phyloP scores from a whole-genome alignment of 2,329 filamentous ascomycete species.

The Sclerotinia trifoliorum region DNA sequence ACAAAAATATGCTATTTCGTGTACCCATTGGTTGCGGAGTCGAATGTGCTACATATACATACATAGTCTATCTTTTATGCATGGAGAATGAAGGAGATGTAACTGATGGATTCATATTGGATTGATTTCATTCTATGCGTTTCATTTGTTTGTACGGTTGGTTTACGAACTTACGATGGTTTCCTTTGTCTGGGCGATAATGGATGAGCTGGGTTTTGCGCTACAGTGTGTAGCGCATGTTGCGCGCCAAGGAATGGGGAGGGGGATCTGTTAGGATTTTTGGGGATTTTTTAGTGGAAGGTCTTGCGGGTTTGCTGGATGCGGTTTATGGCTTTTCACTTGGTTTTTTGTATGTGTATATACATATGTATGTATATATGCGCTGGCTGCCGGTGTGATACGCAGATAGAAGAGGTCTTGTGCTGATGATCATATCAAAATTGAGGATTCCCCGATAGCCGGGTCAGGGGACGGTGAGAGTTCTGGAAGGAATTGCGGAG shows the following conservation, averaged over 20 bases:
- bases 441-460: background rate
- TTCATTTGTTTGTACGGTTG: background rate
- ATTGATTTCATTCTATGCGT: background rate
- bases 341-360: background rate
- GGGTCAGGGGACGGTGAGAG: background rate
- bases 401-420: background rate
- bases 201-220: background rate
- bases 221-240: constrained; percentile 1
- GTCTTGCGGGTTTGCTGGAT: background rate
- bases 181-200: background rate
- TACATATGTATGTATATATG: constrained; percentile 12
- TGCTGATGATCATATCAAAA: background rate
- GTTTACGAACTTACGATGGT: too few species aligned
- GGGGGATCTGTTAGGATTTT: background rate
- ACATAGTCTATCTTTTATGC: background rate
- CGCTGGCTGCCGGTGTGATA: constrained; percentile 10
- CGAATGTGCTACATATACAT: too few species aligned
- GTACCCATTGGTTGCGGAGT: constrained; percentile 4
- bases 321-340: background rate
- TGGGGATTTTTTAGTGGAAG: background rate
- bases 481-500: background rate
- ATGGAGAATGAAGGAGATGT: background rate
- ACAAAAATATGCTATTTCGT: background rate
- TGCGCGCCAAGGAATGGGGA: background rate
- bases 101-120: background rate